Conservation (phyloP, 768 basidiomycete species). For the Gautieria morchelliformis region DNA sequence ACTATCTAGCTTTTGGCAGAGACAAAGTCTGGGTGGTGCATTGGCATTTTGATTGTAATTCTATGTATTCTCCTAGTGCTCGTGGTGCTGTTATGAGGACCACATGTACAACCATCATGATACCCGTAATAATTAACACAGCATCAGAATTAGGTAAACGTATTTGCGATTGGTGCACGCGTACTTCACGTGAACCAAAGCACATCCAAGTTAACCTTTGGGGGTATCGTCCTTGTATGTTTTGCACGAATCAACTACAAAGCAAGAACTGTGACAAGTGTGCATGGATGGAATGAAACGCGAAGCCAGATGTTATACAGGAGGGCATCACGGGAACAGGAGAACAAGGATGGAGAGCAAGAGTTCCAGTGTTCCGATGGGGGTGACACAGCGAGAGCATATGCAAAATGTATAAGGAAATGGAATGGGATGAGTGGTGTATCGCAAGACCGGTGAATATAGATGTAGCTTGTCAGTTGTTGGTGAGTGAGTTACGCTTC, state of each 20-base stretch:
- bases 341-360: constrained; percentile 1
- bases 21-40: constrained; percentile 84
- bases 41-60: constrained; percentile 74
- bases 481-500: background rate
- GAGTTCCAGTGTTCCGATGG: background rate
- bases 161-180: no score
- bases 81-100: constrained; percentile 59
- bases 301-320: constrained; percentile 2
- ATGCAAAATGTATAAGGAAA: constrained; percentile 5
- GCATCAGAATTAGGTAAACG: no score
- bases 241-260: background rate
- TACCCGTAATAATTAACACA: background rate
- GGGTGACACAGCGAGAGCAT: constrained; percentile 2
- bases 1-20: constrained; percentile 31
- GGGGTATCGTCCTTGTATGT: background rate
- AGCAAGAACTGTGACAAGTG: background rate
- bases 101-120: background rate
- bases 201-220: background rate
- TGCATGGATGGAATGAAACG: background rate
- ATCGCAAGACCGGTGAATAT: background rate
- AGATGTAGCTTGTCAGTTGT: background rate
- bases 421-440: background rate
- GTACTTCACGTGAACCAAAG: background rate
- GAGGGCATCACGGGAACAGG: background rate
- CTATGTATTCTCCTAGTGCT: constrained; percentile 67